Base-by-base conservation (phyloP, 306 rosid genomes). In the Vicia faba region DNA sequence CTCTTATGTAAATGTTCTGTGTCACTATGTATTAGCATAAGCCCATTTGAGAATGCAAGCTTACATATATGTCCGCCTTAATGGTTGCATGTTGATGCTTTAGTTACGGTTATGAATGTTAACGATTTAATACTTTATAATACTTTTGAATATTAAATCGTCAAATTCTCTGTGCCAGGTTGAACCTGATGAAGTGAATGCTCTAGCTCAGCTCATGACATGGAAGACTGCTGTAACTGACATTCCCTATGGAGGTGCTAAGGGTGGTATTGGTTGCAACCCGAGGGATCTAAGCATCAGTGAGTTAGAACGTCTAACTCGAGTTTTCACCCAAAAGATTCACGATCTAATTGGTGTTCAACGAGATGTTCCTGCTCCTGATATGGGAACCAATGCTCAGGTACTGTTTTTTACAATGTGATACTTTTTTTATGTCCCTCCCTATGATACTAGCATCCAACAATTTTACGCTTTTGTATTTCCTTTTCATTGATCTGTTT, bases 181-280 rank as follows among this genome's bases (percentile, higher is more conserved):
- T 86, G 87, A 89, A 46, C 91, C 87, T 1, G 93, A 89, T 73
- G 93, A 87, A 71, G 91, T 83, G 61, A 87, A 85, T 85, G 96
- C 93, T 79, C 71, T 86, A 57, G 96, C 96, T 70, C 96, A 89
- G 61, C 62, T 89, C 40, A 89, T 89, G 96, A 89, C 87, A 11
- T 89, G 96, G 96, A 84, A 86, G 80, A 86, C 88, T 38, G 92
- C 90, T 10, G 96, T 89, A 38, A 87, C 77, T 39, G 79, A 86
- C 66, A 81, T 86, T 49, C 96, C 96, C 7, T 89, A 89, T 16
- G 96, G 96, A 49, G 96, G 96, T 48, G 96, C 96, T 44, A 86
- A 89, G 78, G 93, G 96, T 48, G 92, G 92, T 29, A 88, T 88
- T 7, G 91, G 89, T 33, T 88, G 96, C 82, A 80, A 80, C 46